Evolutionary conservation across 83 land plant species (phyloP), one percentile per base, ranked within the genome.

Genomic region (Picea abies): DNA sequence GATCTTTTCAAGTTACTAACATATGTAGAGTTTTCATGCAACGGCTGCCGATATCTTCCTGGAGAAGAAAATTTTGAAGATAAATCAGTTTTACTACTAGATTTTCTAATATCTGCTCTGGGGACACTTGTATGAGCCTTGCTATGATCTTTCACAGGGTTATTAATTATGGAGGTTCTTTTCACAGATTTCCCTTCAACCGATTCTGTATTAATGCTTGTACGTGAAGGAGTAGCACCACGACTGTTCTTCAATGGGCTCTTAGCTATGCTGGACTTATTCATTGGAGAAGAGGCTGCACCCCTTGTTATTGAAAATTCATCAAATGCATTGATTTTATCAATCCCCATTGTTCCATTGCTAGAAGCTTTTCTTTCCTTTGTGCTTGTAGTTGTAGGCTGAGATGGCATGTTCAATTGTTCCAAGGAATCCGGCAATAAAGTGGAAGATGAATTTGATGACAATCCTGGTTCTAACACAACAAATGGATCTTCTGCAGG

Each of bases 401-500:
- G 83, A 70, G 78, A 75, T 16, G 87, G 67, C 60, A 64, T 86
- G 84, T 86, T 68, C 52, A 91, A 79, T 32, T 90, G 81, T 73
- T 90, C 93, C 67, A 85, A 60, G 22, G 92, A 89, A 63, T 91
- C 89, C 15, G 73, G 58, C 26, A 73, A 88, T 60, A 81, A 20
- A 23, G 79, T 88, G 49, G 89, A 84, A 20, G 87, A 78, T 8
- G 86, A 77, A 77, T 72, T 81, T 19, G 79, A 61, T 70, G 90
- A 79, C 62, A 75, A 87, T 22, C 71, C 65, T 70, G 90, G 84
- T 78, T 84, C 91, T 75, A 87, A 79, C 71, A 89, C 92, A 49
- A 84, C 89, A 88, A 92, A 94, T 4, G 95, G 97, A 64, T 94
- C 91, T 37, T 92, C 89, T 67, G 35, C 22, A 63, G 85, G 47